Base-by-base conservation (phyloP, 768 basidiomycete species). In the Boletus vinaceobasis region DNA sequence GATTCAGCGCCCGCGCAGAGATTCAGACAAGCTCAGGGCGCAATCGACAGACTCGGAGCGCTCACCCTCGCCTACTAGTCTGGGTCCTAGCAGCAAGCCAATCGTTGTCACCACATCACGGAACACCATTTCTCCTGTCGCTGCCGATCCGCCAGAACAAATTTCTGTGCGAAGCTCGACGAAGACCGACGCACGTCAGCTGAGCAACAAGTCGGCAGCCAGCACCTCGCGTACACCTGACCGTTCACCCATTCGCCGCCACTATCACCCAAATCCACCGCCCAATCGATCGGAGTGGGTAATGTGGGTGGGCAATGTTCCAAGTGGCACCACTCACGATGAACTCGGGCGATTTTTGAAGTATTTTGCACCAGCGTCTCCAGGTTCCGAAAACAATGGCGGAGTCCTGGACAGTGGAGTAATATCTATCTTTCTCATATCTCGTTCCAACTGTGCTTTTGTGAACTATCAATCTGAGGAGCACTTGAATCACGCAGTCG, bases 291-390 rank as follows among this genome's bases (percentile, higher is more conserved):
- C 90, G 7, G 90, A 92, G 55, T 95, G 89, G 90, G 93, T 93
- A 1, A 92, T 94, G 90, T 97, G 95, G 95, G 86, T 85, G 13
- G 95, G 95, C 10, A 98, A 98, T 65, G 88, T 97, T 4, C 90
- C 91, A 3, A 78, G 79, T 6, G 90, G 94, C 63, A 85, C 91
- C 15, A 84, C 83, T 4, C 82, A 92, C 56, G 86, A 92, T 60
- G 94, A 97, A 65, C 75, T 97, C 5, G 90, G 87, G 88, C 75
- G 76, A 7, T 95, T 94, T 69, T 94, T 98, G 74, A 86, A 79
- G 58, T 65, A 71, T 45, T 56, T 65, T 8, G 53, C 58, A 17
- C 50, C 65, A 17, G 43, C 62, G 5, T 53, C 50, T 26, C 46
- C 62, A 6, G 53, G 57, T 21, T 29, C 27, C 7, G 53, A 53